phyloP scores from a whole-genome alignment of 805 yeast genomes.

The Wickerhamiella spandovensis region DNA sequence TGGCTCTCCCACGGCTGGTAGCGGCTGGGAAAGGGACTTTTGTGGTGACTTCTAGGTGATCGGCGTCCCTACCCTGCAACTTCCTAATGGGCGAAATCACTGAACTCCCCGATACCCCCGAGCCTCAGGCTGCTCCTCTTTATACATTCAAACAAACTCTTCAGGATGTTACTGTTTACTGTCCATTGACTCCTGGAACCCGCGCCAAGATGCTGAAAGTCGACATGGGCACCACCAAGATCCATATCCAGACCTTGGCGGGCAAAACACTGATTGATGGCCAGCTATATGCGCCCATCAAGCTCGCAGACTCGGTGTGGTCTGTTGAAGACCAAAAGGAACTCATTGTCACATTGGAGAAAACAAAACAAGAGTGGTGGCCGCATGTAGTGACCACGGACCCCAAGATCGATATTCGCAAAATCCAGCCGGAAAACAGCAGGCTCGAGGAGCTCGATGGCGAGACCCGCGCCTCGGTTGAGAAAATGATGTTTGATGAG shows the following conservation, averaged over 20 bases:
- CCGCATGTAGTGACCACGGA: conserved; percentile 31
- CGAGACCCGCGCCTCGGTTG: conserved; percentile 32
- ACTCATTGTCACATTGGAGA: conserved; percentile 27
- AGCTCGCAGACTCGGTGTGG: conserved; percentile 30
- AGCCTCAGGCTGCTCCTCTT: not conserved
- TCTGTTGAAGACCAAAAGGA: conserved; percentile 28
- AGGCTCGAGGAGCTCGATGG: conserved; percentile 30
- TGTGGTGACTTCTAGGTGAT: no score
- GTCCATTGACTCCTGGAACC: conserved; percentile 23
- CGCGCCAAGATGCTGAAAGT: conserved; percentile 26
- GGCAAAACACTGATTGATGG: conserved; percentile 22
- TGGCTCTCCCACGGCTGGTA: no score
- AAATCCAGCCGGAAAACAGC: conserved; percentile 30
- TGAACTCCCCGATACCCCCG: not conserved
- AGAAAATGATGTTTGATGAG: conserved; percentile 37
- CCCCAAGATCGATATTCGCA: conserved; percentile 30
- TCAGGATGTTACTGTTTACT: conserved; percentile 28
- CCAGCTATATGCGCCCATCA: conserved; percentile 24
- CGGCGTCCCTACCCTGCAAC: no score
- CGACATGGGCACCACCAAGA: conserved; percentile 20
- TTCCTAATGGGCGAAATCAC: not conserved
- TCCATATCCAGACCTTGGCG: conserved; percentile 4
- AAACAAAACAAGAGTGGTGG: conserved; percentile 34
- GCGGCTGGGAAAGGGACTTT: no score
- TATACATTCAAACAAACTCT: conserved; percentile 26